Evolutionary conservation across 352 stramenopile genomes (phyloP), one percentile per base, ranked within the genome.

Genomic region (Phytophthora lateralis): DNA sequence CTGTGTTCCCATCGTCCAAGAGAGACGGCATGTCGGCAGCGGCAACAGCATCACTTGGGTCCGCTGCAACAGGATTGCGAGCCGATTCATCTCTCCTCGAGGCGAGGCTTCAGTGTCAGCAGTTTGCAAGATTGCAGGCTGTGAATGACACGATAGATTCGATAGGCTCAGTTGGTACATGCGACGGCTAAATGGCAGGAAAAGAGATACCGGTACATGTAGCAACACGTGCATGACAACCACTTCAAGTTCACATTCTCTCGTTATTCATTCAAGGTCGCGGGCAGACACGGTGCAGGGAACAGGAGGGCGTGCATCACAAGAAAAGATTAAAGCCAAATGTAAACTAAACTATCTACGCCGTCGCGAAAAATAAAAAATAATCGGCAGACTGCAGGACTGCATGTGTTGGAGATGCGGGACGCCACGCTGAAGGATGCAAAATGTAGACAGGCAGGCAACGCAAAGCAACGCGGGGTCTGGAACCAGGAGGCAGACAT

Each of bases 281-380:
- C 48, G 15, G 8, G 41, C 41, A 60, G 32, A 35, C 17, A 21
- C 12, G 50, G 43, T 21, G 55, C 55, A 61, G 37, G 37, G 57
- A 58, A 64, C 56, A 64, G 15, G 14, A 53, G 42, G 26, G 44
- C 29, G 55, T 43, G 63, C 51, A 35, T 60, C 47, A 52, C 57
- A 72, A 51, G 18, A 17, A 50, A 55, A 63, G 52, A 52, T 45
- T 58, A 63, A 55, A 56, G 24, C 14, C 12, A 54, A 52, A 72
- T 67, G 52, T 26, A 69, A 64, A 60, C 63, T 71, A 71, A 67
- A 64, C 66, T 75, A 71, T 75, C 66, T 75, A 72, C 34, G 51
- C 55, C 29, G 41, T 63, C 14, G 50, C 57, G 46, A 62, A 61
- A 59, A 65, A 57, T 55, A 65, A 66, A 67, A 61, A 75, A 45